phyloP scores from a whole-genome alignment of 305 asterid genomes.

The Fraxinus baroniana region DNA sequence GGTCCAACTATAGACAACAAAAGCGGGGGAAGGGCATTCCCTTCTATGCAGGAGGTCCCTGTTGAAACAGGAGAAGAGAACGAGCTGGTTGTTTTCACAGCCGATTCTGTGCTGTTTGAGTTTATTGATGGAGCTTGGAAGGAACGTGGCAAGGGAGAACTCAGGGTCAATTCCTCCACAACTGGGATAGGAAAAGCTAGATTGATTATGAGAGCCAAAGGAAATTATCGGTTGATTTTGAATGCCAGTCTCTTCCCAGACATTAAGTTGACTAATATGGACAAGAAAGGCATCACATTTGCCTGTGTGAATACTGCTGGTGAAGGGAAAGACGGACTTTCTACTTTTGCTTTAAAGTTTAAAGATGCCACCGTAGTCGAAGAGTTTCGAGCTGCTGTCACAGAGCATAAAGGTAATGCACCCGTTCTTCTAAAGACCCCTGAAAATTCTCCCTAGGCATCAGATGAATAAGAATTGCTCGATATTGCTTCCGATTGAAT shows the following conservation, averaged over 20 bases:
- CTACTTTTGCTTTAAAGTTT: constrained; percentile 86
- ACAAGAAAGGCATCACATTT: constrained; percentile 84
- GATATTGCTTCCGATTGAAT: background rate
- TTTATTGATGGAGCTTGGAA: constrained; percentile 75
- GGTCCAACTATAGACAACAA: constrained; percentile 37
- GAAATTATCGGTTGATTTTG: constrained; percentile 76
- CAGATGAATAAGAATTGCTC: constrained; percentile 36
- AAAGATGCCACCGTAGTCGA: constrained; percentile 67
- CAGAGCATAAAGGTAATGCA: constrained; percentile 43
- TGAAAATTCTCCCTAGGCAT: constrained; percentile 70
- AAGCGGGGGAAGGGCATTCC: constrained; percentile 55
- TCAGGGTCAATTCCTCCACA: constrained; percentile 66
- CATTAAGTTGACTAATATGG: constrained; percentile 90
- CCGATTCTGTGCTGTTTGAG: constrained; percentile 78
- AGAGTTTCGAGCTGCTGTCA: constrained; percentile 60
- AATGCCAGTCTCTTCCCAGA: constrained; percentile 87
- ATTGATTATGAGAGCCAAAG: constrained; percentile 80
- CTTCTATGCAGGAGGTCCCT: constrained; percentile 70
- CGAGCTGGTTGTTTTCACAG: constrained; percentile 64
- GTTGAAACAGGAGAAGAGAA: constrained; percentile 93
- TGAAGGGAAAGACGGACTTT: constrained; percentile 69
- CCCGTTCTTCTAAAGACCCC: constrained; percentile 56
- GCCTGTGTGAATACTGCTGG: constrained; percentile 77
- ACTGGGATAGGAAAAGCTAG: constrained; percentile 64
- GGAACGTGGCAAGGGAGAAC: constrained; percentile 96